These are phyloP conservation scores for Candida awuae DNA, from an alignment of 805 yeast genomes.

Conservation along the genomic window DNA sequence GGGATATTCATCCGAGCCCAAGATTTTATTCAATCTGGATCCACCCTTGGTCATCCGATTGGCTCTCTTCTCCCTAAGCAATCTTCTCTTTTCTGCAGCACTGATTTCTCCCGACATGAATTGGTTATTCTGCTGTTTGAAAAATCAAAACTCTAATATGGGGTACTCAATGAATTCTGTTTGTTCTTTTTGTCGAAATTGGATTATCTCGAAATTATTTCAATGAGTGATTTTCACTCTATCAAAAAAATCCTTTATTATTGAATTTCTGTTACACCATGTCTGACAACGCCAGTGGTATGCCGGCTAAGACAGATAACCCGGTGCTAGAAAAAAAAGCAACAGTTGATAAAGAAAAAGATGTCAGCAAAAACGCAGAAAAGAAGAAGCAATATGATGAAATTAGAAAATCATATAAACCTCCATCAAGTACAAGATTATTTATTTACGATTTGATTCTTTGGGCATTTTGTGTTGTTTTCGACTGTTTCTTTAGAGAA, in stretches of 20 bases:
- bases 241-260: not conserved
- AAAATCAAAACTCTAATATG: too few species aligned
- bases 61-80: slow-evolving; percentile 56
- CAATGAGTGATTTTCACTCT: not conserved
- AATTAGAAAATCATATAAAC: slow-evolving; percentile 25
- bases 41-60: slow-evolving; percentile 54
- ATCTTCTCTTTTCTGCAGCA: slow-evolving; percentile 50
- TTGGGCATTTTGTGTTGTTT: slow-evolving; percentile 37
- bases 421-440: slow-evolving; percentile 32
- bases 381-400: slow-evolving; percentile 10
- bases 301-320: not conserved
- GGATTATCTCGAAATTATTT: too few species aligned
- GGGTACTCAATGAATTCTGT: too few species aligned
- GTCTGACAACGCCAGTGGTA: not conserved
- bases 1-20: slow-evolving; percentile 22
- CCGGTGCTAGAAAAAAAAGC: not conserved
- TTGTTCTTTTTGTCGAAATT: not conserved
- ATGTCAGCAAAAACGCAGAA: not conserved
- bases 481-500: slow-evolving; percentile 66
- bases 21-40: slow-evolving; percentile 43
- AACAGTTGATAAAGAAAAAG: too few species aligned
- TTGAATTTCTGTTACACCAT: too few species aligned
- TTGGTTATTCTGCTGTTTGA: too few species aligned
- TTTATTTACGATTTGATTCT: slow-evolving; percentile 44
- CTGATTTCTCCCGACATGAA: slow-evolving; percentile 29